Evolutionary conservation across 2,329 filamentous ascomycete species (phyloP).

Genomic region (Aspergillus persii): DNA sequence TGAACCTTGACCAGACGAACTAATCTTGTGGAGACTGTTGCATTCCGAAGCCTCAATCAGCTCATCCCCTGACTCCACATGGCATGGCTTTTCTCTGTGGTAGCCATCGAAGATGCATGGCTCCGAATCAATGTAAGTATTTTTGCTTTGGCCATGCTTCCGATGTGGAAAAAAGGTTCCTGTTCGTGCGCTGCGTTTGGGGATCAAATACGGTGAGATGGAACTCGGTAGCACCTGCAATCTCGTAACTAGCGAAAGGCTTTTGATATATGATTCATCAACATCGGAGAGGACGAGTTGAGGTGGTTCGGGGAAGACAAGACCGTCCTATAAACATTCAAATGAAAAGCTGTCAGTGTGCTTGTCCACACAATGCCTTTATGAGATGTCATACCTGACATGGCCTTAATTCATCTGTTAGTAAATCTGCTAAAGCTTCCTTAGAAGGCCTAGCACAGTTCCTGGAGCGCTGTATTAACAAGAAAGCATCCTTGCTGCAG

Average conservation of each 20-base stretch:
- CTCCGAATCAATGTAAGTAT: no score
- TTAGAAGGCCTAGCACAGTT: constrained; percentile 19
- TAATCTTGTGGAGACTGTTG: neutral
- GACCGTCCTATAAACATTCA: neutral
- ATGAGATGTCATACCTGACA: constrained; percentile 23
- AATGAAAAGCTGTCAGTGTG: neutral
- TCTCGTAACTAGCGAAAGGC: neutral
- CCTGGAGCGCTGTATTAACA: constrained; percentile 30
- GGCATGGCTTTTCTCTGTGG: neutral
- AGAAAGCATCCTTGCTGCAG: constrained; percentile 21
- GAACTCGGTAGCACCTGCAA: constrained; percentile 15
- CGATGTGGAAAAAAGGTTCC: no score
- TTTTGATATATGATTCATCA: neutral
- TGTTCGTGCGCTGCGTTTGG: neutral
- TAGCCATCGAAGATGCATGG: no score
- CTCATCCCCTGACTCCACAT: neutral
- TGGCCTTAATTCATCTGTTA: constrained; percentile 11
- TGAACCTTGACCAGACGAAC: neutral
- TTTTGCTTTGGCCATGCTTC: no score
- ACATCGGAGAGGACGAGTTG: constrained; percentile 3
- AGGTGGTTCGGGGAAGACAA: neutral
- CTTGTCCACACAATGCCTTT: neutral
- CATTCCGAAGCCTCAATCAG: neutral
- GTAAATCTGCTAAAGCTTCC: constrained; percentile 22
- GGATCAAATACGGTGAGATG: neutral